A percentile compares a stretch with the other conserved stretches of the same genome.
phyloP scores from a whole-genome alignment of 2,329 filamentous ascomycete species.

The Xylariomycetidae sp. region DNA sequence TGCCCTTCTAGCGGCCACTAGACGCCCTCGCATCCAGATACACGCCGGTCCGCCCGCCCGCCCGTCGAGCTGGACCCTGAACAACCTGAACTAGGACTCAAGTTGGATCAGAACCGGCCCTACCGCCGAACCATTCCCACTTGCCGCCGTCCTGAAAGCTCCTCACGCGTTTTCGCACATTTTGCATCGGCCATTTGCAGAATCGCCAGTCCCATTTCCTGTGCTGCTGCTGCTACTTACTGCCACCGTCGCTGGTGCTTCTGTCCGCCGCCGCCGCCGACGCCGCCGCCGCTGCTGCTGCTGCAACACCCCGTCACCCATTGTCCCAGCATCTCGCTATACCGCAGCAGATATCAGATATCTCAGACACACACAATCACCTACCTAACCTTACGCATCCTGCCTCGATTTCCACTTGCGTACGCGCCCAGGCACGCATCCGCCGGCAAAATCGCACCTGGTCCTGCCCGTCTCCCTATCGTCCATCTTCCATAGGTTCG shows the following conservation, averaged over 20 bases:
- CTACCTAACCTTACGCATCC: constrained; percentile 6
- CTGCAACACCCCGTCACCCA: too few relatives aligned
- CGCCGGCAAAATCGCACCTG: constrained; percentile 12
- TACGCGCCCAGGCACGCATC: constrained; percentile 6
- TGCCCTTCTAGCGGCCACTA: too few relatives aligned
- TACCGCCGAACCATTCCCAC: neutral
- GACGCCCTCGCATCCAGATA: neutral
- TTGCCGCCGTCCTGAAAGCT: constrained; percentile 6
- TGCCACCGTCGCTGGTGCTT: too few relatives aligned
- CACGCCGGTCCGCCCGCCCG: neutral
- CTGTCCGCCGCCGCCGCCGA: too few relatives aligned
- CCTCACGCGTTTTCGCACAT: too few relatives aligned
- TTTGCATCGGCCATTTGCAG: too few relatives aligned
- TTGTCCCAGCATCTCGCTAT: too few relatives aligned
- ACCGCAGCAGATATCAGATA: constrained; percentile 17
- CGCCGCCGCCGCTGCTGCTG: too few relatives aligned
- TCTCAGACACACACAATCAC: constrained; percentile 11
- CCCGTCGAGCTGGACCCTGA: neutral
- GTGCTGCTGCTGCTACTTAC: too few relatives aligned
- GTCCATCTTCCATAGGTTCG: constrained; percentile 4
- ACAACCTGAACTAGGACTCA: constrained; percentile 14
- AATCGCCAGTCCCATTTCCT: too few relatives aligned
- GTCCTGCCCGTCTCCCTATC: constrained; percentile 4
- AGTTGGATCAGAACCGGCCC: constrained; percentile 12
- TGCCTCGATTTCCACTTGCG: too few relatives aligned